phyloP scores from a whole-genome alignment of 2,329 filamentous ascomycete genomes.

The Aspergillus sp. region DNA sequence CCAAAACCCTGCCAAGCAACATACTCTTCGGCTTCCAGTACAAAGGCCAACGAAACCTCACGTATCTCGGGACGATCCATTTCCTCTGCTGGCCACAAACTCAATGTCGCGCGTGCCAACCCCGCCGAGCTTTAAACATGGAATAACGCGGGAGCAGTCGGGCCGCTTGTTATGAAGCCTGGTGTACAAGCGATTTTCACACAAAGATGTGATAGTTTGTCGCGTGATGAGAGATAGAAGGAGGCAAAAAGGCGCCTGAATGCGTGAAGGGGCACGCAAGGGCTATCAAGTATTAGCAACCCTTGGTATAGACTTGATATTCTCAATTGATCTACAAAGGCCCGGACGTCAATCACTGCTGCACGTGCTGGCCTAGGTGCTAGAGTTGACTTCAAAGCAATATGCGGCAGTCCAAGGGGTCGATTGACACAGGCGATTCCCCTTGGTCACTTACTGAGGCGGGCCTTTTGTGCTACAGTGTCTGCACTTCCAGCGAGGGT shows the following conservation, averaged over 20 bases:
- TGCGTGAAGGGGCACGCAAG: conserved; percentile 6
- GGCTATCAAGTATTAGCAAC: conserved; percentile 5
- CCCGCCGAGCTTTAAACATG: conserved; percentile 7
- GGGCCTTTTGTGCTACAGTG: no score
- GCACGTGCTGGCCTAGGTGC: background rate
- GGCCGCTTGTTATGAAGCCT: background rate
- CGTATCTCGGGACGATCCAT: no score
- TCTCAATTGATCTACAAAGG: conserved; percentile 5
- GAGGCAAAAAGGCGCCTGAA: conserved; percentile 20
- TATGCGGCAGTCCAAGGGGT: no score
- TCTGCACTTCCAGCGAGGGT: no score
- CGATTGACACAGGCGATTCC: no score
- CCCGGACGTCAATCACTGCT: background rate
- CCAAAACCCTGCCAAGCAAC: no score
- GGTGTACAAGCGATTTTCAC: background rate
- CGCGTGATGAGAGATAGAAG: conserved; percentile 5
- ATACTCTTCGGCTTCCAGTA: no score
- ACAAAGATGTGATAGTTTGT: background rate
- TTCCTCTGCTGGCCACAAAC: no score
- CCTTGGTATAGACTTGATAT: conserved; percentile 5
- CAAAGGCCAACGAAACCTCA: no score
- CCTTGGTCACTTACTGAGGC: no score
- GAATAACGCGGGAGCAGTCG: background rate
- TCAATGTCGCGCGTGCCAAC: conserved; percentile 15
- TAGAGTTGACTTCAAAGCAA: no score